Evolutionary conservation across 2,329 filamentous ascomycete species (phyloP), one percentile per base, ranked within the genome.

Genomic region (Lachnellula arida): DNA sequence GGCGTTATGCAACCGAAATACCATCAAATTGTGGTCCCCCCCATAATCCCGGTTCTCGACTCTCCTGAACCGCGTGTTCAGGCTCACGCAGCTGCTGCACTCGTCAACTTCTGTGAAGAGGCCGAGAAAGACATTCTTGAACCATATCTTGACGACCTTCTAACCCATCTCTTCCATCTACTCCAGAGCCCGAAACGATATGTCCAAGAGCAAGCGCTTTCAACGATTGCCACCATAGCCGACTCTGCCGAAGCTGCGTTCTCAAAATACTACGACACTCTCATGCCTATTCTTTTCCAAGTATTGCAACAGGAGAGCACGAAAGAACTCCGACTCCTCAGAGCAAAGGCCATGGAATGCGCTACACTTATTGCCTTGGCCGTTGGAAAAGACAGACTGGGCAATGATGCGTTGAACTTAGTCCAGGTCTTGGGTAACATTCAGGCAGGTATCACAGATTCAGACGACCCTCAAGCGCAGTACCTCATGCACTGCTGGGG

Each of bases 401-500:
- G 90, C 9, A 80, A 82, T 61, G 93, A 99, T 74, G 92, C 93
- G 4, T 80, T 94, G 75, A 88, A 85, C 43, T 79, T 99, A 42
- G 93, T 97, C 19, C 86, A 96, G 66, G 81, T 97, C 22, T 80
- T 99, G 51, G 92, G 89, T 51, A 85, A 83, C 60, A 96, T 97
- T 55, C 94, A 99, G 72, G 80, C 85, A 65, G 87, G 81, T 68
- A 94, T 97, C 60, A 87, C 86, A 4, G 94, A 99, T 67, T 76
- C 91, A 1, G 94, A 99, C 66, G 94, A 99, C 69, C 94, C 94
- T 40, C 94, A 99, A 73, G 89, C 91, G 15, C 93, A 96, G 67
- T 99, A 99, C 72, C 81, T 99, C 37, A 89, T 99, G 75, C 94
- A 99, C 78, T 99, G 94, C 76, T 99, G 94, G 94, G 94, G 94